phyloP scores from a whole-genome alignment of 176 grass and related monocot species.

The Rhynchospora tenuis region DNA sequence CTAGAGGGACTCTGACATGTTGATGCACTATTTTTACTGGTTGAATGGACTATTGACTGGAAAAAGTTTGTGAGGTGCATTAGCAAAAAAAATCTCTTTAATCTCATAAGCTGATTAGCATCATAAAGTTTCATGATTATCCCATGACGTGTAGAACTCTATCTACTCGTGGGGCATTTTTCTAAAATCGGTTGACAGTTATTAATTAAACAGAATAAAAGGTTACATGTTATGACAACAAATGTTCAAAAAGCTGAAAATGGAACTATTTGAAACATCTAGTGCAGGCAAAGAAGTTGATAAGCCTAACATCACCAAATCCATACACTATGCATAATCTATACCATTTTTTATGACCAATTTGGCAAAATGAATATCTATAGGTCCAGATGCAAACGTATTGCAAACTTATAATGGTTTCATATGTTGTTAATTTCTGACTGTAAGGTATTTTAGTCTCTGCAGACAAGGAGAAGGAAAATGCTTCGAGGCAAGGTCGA shows the following conservation, averaged over 20 bases:
- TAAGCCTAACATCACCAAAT: too few species aligned
- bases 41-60: not conserved
- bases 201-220: too few species aligned
- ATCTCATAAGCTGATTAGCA: not conserved
- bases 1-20: not conserved
- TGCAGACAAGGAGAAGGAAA: constrained; percentile 20
- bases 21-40: not conserved
- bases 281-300: too few species aligned
- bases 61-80: not conserved
- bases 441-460: not conserved
- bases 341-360: not conserved
- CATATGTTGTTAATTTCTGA: not conserved
- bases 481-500: constrained; percentile 5
- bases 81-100: not conserved
- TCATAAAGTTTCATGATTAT: not conserved
- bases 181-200: too few species aligned
- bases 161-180: not conserved
- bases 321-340: not conserved
- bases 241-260: too few species aligned
- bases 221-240: too few species aligned
- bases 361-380: not conserved
- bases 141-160: not conserved
- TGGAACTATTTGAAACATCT: too few species aligned
- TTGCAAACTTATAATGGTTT: not conserved
- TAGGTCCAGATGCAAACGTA: not conserved